phyloP scores from a whole-genome alignment of 1,139 yeast species.

The Insectozyma bohioensis region DNA sequence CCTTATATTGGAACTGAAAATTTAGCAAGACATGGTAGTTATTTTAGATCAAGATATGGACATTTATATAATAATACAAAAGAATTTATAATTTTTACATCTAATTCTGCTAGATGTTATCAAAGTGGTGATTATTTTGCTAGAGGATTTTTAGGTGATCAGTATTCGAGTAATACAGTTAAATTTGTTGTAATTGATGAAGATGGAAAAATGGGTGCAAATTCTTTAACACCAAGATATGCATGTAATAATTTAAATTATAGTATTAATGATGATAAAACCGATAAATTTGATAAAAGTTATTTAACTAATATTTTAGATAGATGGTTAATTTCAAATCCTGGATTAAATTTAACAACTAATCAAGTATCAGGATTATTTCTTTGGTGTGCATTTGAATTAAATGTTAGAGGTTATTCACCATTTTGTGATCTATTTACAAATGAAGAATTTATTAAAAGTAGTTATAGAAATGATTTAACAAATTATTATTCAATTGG shows the following conservation, averaged over 20 bases:
- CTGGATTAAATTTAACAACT: constrained; percentile 35
- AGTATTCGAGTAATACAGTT: constrained; percentile 18
- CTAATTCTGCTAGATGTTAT: constrained; percentile 32
- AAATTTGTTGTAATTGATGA: constrained; percentile 30
- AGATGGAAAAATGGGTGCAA: constrained; percentile 30
- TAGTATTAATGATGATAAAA: constrained; percentile 13
- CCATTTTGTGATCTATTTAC: constrained; percentile 52
- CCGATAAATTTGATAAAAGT: constrained; percentile 13
- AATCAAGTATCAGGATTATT: constrained; percentile 42
- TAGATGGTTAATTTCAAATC: constrained; percentile 33
- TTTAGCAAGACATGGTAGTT: constrained; percentile 35
- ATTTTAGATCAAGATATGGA: constrained; percentile 32
- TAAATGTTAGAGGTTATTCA: constrained; percentile 49
- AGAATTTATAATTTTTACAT: constrained; percentile 31
- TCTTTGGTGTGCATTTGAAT: constrained; percentile 54
- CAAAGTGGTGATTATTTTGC: constrained; percentile 33
- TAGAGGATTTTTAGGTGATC: constrained; percentile 32
- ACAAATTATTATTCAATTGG: constrained; percentile 49
- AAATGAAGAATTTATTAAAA: constrained; percentile 47
- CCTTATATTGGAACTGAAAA: constrained; percentile 31
- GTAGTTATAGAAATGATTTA: constrained; percentile 35
- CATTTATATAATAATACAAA: constrained; percentile 21
- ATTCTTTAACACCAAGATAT: constrained; percentile 35
- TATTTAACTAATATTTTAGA: constrained; percentile 38
- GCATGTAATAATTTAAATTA: constrained; percentile 21